Evolutionary conservation across 371 early-diverging fungal genomes (phyloP), one percentile per base, ranked within the genome.

Genomic region (Choanephora cucurbitarum): DNA sequence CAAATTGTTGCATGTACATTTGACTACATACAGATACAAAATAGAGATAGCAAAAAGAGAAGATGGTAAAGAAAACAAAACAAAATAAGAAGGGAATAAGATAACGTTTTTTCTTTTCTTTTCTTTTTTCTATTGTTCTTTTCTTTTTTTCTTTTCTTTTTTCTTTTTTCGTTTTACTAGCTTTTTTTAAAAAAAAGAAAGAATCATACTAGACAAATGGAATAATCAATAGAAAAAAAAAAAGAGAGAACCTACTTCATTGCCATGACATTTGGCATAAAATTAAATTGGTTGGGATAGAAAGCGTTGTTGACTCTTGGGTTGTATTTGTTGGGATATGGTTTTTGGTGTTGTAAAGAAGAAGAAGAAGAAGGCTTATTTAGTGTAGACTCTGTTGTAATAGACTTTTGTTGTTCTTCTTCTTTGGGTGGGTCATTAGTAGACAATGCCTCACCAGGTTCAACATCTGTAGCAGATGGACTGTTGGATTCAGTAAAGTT

Each of bases 161-260:
- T 28, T 7, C 3, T 28, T 28, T 28, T 28, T 28, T 28, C 28
- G n/a, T n/a, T n/a, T n/a, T n/a, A n/a, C n/a, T n/a, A n/a, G n/a
- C n/a, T n/a, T n/a, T n/a, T n/a, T n/a, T n/a, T n/a, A n/a, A n/a
- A n/a, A n/a, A n/a, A n/a, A n/a, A n/a, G n/a, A n/a, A n/a, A n/a
- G n/a, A n/a, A n/a, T n/a, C n/a, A n/a, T n/a, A n/a, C n/a, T n/a
- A n/a, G n/a, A n/a, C n/a, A n/a, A n/a, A n/a, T n/a, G n/a, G n/a
- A n/a, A n/a, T n/a, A n/a, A n/a, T n/a, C 18, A 15, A 44, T 22
- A 57, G 17, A 33, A 33, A 40, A 40, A 41, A 47, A 32, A 33
- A 47, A 41, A 32, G 52, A 33, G 18, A 41, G 22, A 51, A 58
- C 59, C 53, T 59, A 59, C 59, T 59, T 59, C 59, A 59, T 52